Evolutionary conservation across 345 rosid species (phyloP).

Genomic region (Rhodamnia rubescens): DNA sequence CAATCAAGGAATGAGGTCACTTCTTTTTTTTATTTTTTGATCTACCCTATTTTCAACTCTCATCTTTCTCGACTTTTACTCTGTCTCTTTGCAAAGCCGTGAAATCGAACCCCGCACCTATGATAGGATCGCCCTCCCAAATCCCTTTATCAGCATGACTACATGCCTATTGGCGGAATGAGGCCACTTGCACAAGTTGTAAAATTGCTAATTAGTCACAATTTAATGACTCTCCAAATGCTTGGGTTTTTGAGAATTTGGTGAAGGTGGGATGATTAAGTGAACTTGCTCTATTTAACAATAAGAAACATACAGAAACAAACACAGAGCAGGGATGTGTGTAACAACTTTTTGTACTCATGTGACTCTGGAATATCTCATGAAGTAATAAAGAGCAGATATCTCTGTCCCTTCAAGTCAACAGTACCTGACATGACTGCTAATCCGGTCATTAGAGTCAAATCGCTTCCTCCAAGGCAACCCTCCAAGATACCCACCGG

Average conservation of each 20-base stretch:
- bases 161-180: no score
- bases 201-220: background rate
- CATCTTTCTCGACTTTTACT: no score
- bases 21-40: no score
- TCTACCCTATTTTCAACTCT: no score
- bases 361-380: background rate
- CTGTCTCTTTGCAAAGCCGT: rapidly evolving
- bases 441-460: background rate
- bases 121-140: no score
- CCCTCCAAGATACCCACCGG: background rate
- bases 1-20: background rate
- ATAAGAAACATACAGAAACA: background rate
- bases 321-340: background rate
- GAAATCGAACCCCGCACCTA: no score
- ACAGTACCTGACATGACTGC: background rate
- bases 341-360: background rate
- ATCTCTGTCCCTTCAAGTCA: background rate
- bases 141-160: no score
- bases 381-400: background rate
- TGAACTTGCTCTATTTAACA: background rate
- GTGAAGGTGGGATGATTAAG: background rate
- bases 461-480: background rate
- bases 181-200: background rate
- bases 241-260: background rate
- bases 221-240: background rate